phyloP scores from a whole-genome alignment of 163 green algal species.

The Smithsoniella earleae region DNA sequence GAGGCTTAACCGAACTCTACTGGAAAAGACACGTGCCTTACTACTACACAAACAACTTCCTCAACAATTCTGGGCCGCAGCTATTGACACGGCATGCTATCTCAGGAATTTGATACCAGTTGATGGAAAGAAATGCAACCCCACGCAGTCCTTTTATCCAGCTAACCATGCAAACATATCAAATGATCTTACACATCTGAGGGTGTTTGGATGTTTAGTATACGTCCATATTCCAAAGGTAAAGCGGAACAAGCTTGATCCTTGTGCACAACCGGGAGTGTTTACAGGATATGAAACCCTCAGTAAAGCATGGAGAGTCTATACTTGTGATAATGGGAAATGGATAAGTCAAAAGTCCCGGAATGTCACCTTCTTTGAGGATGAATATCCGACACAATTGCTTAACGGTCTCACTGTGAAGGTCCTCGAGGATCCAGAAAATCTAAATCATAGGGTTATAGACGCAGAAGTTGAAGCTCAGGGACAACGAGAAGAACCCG shows the following conservation, averaged over 20 bases:
- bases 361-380: not conserved
- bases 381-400: not conserved
- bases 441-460: not conserved
- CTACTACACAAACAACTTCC: constrained; percentile 29
- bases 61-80: constrained; percentile 34
- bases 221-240: constrained; percentile 33
- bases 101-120: constrained; percentile 31
- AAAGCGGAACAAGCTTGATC: constrained; percentile 31
- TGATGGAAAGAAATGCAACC: not conserved
- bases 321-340: not conserved
- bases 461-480: not conserved
- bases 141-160: constrained; percentile 34
- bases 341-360: not conserved
- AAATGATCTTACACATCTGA: constrained; percentile 31
- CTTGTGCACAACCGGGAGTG: not conserved
- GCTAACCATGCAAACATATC: too few relatives aligned
- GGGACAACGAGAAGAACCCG: too few relatives aligned
- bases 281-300: constrained; percentile 32
- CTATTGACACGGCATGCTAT: constrained; percentile 30
- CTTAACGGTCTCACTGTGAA: constrained; percentile 12
- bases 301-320: constrained; percentile 5
- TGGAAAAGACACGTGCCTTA: constrained; percentile 30
- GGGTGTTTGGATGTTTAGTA: constrained; percentile 33
- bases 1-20: constrained; percentile 39
- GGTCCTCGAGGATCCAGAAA: not conserved